Conservation (phyloP, 306 rosid species). For the Carpinus viminea region DNA sequence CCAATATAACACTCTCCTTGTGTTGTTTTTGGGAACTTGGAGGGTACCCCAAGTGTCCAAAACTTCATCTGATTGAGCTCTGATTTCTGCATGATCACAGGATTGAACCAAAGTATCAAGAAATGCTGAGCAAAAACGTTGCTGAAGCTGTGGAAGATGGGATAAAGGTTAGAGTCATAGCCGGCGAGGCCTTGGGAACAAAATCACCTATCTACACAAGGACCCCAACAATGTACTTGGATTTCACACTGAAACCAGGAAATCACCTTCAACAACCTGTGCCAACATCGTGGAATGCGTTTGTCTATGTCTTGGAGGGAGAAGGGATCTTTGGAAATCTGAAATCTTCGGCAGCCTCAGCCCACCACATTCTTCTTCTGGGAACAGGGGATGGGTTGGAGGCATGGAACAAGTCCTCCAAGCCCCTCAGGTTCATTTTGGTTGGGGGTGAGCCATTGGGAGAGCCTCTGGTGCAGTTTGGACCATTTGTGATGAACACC, state of each 20-base stretch:
- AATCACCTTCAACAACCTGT: conserved; percentile 68
- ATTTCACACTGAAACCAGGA: conserved; percentile 81
- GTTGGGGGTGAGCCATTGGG: conserved; percentile 89
- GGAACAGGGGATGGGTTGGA: conserved; percentile 81
- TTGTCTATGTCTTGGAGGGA: conserved; percentile 84
- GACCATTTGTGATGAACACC: conserved; percentile 98
- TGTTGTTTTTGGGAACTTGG: not conserved
- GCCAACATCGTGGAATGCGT: conserved; percentile 84
- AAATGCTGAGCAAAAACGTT: conserved; percentile 71
- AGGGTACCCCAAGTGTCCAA: not conserved
- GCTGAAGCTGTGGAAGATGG: conserved; percentile 72
- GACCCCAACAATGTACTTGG: conserved; percentile 93
- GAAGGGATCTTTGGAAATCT: conserved; percentile 74
- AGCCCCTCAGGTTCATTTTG: conserved; percentile 67
- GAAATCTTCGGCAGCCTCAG: conserved; percentile 41
- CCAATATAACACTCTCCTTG: no score
- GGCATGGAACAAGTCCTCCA: conserved; percentile 79
- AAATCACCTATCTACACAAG: conserved; percentile 85
- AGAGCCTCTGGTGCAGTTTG: conserved; percentile 76
- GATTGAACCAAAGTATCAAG: conserved; percentile 96
- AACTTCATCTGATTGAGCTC: not conserved
- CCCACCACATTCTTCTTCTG: conserved; percentile 81
- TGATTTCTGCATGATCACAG: conserved; percentile 27
- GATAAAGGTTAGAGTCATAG: conserved; percentile 76
- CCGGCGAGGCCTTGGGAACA: conserved; percentile 87